Conservation (phyloP, 192 early-diverging fungal species). For the Cetraspora pellucida region DNA sequence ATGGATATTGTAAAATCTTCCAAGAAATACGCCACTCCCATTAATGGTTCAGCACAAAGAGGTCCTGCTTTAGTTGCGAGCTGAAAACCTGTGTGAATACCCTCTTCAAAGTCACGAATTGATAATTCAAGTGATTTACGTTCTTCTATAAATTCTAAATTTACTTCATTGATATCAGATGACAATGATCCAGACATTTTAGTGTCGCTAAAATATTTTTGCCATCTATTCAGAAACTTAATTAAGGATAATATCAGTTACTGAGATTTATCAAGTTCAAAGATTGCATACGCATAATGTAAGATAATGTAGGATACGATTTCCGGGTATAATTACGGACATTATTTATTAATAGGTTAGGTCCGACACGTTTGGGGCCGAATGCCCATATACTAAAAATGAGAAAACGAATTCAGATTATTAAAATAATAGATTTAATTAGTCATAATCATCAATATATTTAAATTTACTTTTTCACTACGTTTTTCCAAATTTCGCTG, state of each 20-base stretch:
- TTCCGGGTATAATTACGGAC: slow-evolving; percentile 55
- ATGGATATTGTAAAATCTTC: slow-evolving; percentile 58
- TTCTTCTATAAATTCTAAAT: background rate
- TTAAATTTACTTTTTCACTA: slow-evolving; percentile 53
- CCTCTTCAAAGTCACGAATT: slow-evolving; percentile 70
- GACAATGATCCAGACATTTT: background rate
- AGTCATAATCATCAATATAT: background rate
- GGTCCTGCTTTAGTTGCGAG: slow-evolving; percentile 87
- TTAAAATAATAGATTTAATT: background rate
- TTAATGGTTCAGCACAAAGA: slow-evolving; percentile 90
- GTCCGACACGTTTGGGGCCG: slow-evolving; percentile 79
- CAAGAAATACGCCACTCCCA: slow-evolving; percentile 80
- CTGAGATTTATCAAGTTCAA: background rate
- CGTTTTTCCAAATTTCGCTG: slow-evolving; percentile 48
- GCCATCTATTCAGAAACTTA: slow-evolving; percentile 17
- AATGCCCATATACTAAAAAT: slow-evolving; percentile 72
- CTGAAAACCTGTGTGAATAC: slow-evolving; percentile 91
- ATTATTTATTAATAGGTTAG: slow-evolving; percentile 77
- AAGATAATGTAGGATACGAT: slow-evolving; percentile 34
- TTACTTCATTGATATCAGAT: background rate
- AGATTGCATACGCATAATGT: background rate
- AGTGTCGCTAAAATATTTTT: background rate
- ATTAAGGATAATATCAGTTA: background rate
- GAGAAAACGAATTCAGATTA: background rate
- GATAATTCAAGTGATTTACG: background rate